Evolutionary conservation across 345 rosid genomes (phyloP), one percentile per base, ranked within the genome.

Genomic region (Salix dunnii): DNA sequence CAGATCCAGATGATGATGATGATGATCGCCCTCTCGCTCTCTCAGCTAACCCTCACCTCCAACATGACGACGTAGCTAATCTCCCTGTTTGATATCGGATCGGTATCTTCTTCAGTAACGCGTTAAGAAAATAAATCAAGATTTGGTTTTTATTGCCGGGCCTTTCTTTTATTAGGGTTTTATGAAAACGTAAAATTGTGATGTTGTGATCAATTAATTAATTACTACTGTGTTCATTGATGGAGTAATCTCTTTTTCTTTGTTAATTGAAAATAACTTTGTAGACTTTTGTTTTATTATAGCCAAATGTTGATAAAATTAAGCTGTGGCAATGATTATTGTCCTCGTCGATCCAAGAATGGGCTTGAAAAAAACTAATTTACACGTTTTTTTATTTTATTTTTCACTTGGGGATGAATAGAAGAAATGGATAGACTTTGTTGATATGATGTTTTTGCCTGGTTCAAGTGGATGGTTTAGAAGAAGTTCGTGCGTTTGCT

Each of bases 1-100:
- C 75, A 74, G 91, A 89, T 73, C 83, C 73, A 38, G 96, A 91
- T 74, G 98, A 91, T 66, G 98, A 88, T 25, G 82, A 89, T 6
- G 96, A 90, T 3, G 88, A 82, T 61, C 86, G 90, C 40, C 91
- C 93, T 8, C 90, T 92, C 70, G 74, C 87, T 64, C 78, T 83
- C 76, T 71, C 90, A 76, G 67, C 70, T 78, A 51, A 69, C 51
- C 69, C 84, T 76, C 60, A 82, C 63, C 63, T 58, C 63, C 85
- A 71, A n/a, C 20, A 36, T 74, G 48, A 79, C 78, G 79, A 80
- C 73, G 84, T 73, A 43, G 79, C 80, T 42, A 20, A 77, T 46
- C 81, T 67, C 71, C 71, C 67, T 25, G 82, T 82, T 74, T 82
- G 76, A 82, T 74, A 13, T 43, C 31, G 11, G 35, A 66, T 35